A percentile compares a stretch with the other conserved stretches of the same genome.
These are phyloP conservation scores for Castanea sativa DNA, from an alignment of 306 rosid species.

Conservation along the genomic window DNA sequence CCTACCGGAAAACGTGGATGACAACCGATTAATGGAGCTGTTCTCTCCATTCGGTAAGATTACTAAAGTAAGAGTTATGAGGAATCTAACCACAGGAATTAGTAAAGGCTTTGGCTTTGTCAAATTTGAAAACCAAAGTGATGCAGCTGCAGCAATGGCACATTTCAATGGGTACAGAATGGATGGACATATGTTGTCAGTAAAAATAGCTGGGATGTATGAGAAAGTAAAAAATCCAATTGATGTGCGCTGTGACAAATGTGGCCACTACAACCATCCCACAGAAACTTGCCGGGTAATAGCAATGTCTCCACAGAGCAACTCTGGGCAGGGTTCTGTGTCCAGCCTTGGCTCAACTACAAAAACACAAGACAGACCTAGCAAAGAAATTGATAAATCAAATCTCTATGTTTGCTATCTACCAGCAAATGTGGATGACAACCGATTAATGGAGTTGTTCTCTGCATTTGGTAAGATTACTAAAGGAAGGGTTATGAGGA, in stretches of 20 bases:
- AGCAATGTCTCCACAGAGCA: slow-evolving; percentile 2
- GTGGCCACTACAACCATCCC: not conserved
- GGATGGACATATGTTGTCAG: slow-evolving; percentile 16
- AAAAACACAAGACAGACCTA: not conserved
- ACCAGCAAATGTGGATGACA: slow-evolving; percentile 5
- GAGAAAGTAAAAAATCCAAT: slow-evolving; percentile 20
- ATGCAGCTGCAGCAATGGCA: slow-evolving; percentile 1
- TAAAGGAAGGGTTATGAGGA: slow-evolving; percentile 19
- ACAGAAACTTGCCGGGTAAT: not conserved
- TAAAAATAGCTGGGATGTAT: slow-evolving; percentile 4
- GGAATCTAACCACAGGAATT: slow-evolving; percentile 16
- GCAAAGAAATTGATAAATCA: slow-evolving; percentile 15
- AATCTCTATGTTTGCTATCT: slow-evolving; percentile 23
- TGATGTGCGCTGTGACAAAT: slow-evolving; percentile 3
- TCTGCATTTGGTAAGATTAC: slow-evolving; percentile 24
- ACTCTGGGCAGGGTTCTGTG: not conserved
- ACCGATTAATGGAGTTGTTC: slow-evolving; percentile 22
- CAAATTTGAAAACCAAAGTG: not conserved
- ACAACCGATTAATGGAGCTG: slow-evolving; percentile 14
- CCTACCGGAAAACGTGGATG: slow-evolving; percentile 7
- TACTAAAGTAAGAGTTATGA: slow-evolving; percentile 15
- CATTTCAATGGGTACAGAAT: slow-evolving; percentile 14
- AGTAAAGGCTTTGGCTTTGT: slow-evolving; percentile 28
- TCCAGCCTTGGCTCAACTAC: not conserved
- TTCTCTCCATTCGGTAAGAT: slow-evolving; percentile 28